Conservation (phyloP, 805 yeast species). For the Barnettozyma californica region DNA sequence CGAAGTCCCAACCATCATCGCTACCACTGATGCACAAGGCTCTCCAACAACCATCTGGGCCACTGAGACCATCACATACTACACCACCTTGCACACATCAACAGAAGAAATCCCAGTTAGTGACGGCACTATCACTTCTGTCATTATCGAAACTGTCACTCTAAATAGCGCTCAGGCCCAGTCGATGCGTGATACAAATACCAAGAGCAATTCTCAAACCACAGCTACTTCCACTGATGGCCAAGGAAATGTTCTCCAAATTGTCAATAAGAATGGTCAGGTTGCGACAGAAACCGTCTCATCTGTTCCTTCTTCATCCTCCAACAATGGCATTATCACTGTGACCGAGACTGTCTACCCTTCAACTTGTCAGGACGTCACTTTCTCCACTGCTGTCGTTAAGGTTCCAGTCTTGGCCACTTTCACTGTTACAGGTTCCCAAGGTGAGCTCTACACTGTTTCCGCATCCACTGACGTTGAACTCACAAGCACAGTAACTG, state of each 20-base stretch:
- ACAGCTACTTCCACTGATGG: constrained; percentile 1
- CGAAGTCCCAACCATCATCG: constrained; percentile 16
- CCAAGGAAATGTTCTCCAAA: not conserved
- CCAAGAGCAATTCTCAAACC: not conserved
- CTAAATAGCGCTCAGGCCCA: not conserved
- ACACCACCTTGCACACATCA: constrained; percentile 15
- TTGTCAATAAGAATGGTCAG: constrained; percentile 2
- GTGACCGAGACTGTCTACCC: constrained; percentile 22
- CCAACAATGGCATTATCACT: constrained; percentile 14
- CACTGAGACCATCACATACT: constrained; percentile 15
- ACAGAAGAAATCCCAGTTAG: constrained; percentile 10
- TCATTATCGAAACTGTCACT: constrained; percentile 2
- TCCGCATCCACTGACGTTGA: constrained; percentile 23
- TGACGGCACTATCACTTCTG: constrained; percentile 1
- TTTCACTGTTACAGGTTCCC: constrained; percentile 23
- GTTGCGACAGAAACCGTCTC: not conserved
- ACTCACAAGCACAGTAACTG: constrained; percentile 19
- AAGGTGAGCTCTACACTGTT: constrained; percentile 21
- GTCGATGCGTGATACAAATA: not conserved
- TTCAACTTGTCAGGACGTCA: constrained; percentile 9
- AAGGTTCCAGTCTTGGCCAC: constrained; percentile 19
- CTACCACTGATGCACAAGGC: constrained; percentile 21
- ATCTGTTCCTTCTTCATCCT: constrained; percentile 5
- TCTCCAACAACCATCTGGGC: constrained; percentile 11
- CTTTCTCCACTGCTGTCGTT: constrained; percentile 12